Evolutionary conservation across 306 rosid genomes (phyloP).

Genomic region (Begonia masoniana): DNA sequence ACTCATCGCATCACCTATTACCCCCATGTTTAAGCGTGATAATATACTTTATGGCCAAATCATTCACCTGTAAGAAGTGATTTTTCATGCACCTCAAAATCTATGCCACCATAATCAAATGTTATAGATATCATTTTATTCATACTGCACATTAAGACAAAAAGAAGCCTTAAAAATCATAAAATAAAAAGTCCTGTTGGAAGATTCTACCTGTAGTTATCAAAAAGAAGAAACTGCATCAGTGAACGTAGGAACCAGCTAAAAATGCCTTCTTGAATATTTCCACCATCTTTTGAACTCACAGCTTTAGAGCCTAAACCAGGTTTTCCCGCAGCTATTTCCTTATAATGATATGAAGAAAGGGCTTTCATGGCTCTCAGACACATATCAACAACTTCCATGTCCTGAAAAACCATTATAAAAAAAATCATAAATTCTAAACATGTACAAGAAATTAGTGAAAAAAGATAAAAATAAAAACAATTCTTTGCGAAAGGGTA

Average conservation of each 20-base stretch:
- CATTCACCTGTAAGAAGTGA: no score
- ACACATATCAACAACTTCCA: constrained; percentile 72
- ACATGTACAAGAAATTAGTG: background rate
- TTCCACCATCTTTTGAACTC: constrained; percentile 46
- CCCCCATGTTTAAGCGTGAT: no score
- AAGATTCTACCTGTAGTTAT: constrained; percentile 60
- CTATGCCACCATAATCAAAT: no score
- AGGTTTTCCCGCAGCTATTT: constrained; percentile 43
- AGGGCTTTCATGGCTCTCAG: constrained; percentile 79
- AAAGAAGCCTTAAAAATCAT: no score
- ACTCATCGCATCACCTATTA: no score
- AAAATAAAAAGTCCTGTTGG: no score
- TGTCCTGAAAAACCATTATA: constrained; percentile 34
- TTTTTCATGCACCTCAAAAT: no score
- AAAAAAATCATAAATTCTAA: background rate
- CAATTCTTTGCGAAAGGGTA: no score
- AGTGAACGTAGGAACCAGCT: constrained; percentile 72
- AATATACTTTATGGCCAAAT: no score
- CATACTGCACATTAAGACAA: no score
- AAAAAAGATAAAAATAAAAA: background rate
- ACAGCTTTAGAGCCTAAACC: constrained; percentile 67
- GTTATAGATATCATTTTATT: no score
- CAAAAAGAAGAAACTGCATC: constrained; percentile 78
- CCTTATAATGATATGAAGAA: constrained; percentile 73
- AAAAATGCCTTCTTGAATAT: constrained; percentile 67